phyloP scores from a whole-genome alignment of 768 basidiomycete genomes.

The Neoboletus subvelutipes region DNA sequence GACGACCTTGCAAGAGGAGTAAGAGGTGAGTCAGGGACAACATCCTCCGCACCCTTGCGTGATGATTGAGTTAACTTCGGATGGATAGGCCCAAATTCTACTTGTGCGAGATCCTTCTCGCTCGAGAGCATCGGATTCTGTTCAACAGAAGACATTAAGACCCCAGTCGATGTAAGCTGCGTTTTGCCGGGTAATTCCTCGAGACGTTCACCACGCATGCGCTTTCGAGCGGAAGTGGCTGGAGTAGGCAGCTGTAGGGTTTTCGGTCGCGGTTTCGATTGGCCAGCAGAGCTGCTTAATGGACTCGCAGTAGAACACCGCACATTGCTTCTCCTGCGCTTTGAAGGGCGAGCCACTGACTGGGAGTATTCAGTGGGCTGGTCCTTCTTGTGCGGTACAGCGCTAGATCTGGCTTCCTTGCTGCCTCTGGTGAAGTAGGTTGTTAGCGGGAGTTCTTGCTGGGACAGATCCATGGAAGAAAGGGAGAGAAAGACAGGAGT shows the following conservation, averaged over 20 bases:
- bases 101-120: conserved; percentile 4
- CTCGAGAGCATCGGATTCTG: not conserved
- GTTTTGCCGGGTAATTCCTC: not conserved
- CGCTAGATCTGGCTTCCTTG: conserved; percentile 10
- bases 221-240: conserved; percentile 19
- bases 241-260: conserved; percentile 26
- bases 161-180: not conserved
- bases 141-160: not conserved
- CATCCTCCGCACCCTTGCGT: not conserved
- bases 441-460: conserved; percentile 34
- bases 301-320: not conserved
- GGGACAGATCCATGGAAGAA: conserved; percentile 31
- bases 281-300: not conserved
- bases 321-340: conserved; percentile 18
- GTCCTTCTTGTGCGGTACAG: conserved; percentile 1
- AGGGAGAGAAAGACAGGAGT: not conserved
- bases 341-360: conserved; percentile 13
- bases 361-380: conserved; percentile 1
- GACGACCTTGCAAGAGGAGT: conserved; percentile 11
- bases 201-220: not conserved
- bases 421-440: conserved; percentile 23
- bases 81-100: not conserved
- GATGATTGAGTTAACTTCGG: not conserved
- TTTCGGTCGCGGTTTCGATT: conserved; percentile 4
- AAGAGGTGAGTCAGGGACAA: not conserved